phyloP scores from a whole-genome alignment of 2,329 filamentous ascomycete species.

The Scedosporium boydii region DNA sequence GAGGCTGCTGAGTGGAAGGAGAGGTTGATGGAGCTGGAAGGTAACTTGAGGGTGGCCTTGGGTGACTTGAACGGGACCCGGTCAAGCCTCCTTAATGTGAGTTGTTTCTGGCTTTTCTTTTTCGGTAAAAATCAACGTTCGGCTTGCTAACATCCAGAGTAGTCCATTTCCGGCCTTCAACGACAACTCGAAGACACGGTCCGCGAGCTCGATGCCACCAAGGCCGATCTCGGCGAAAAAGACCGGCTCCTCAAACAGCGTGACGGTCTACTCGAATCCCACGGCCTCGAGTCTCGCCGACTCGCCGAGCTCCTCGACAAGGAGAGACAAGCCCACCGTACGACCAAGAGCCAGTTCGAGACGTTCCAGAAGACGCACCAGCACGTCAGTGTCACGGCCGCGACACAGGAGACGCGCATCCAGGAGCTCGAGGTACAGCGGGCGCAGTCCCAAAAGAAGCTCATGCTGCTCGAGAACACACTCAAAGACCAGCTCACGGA shows the following conservation, averaged over 20 bases:
- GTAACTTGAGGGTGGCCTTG: constrained; percentile 74
- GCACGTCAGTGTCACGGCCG: constrained; percentile 76
- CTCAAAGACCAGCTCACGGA: constrained; percentile 83
- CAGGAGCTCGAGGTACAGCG: constrained; percentile 76
- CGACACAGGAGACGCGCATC: constrained; percentile 75
- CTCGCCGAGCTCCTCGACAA: constrained; percentile 84
- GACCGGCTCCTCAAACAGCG: constrained; percentile 84
- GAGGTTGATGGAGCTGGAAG: constrained; percentile 80
- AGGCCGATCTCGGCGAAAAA: constrained; percentile 75
- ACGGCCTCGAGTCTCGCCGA: constrained; percentile 76
- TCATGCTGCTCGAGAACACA: constrained; percentile 65
- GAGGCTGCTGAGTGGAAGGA: constrained; percentile 90
- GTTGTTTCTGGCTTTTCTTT: too few species aligned
- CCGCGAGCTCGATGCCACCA: constrained; percentile 70
- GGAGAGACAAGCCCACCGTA: constrained; percentile 74
- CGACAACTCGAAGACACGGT: constrained; percentile 77
- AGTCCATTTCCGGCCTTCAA: constrained; percentile 81
- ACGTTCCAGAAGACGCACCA: constrained; percentile 80
- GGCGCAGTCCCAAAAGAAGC: constrained; percentile 66
- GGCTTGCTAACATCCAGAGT: neutral
- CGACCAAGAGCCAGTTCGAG: constrained; percentile 81
- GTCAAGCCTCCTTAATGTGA: constrained; percentile 72
- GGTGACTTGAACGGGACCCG: constrained; percentile 81
- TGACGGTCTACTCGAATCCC: constrained; percentile 78
- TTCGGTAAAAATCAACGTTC: too few species aligned